A percentile compares a stretch with the other conserved stretches of the same genome.
Evolutionary conservation across 2,329 filamentous ascomycete species (phyloP).

Genomic region (Stemphylium lycopersici): DNA sequence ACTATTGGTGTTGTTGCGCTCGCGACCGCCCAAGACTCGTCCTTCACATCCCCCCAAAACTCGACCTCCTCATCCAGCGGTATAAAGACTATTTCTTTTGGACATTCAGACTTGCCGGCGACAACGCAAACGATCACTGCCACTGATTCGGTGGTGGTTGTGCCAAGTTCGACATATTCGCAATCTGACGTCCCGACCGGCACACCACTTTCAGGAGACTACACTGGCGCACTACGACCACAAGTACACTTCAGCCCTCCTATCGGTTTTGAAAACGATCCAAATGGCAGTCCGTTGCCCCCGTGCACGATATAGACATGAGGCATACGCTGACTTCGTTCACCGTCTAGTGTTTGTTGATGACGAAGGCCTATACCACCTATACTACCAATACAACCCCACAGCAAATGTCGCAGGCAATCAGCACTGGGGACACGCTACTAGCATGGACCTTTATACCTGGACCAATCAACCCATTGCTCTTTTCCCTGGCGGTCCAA

Average conservation of each 20-base stretch:
- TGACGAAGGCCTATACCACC: constrained; percentile 63
- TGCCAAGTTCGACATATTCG: constrained; percentile 25
- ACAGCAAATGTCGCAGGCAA: constrained; percentile 59
- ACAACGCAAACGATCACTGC: too few relatives aligned
- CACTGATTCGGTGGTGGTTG: too few relatives aligned
- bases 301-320: too few relatives aligned
- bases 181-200: constrained; percentile 39
- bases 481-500: constrained; percentile 62
- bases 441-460: constrained; percentile 65
- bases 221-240: constrained; percentile 52
- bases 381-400: constrained; percentile 70
- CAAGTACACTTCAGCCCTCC: constrained; percentile 65
- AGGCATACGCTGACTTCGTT: too few relatives aligned
- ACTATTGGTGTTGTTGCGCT: too few relatives aligned
- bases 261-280: constrained; percentile 62
- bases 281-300: constrained; percentile 57
- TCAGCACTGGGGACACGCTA: constrained; percentile 72
- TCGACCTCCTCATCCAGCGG: too few relatives aligned
- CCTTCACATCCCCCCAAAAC: too few relatives aligned
- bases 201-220: constrained; percentile 49
- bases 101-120: too few relatives aligned
- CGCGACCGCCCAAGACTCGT: too few relatives aligned
- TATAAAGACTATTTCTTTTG: too few relatives aligned
- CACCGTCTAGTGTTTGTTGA: constrained; percentile 58
- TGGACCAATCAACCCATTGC: constrained; percentile 71